Evolutionary conservation across 2,329 filamentous ascomycete species (phyloP), one percentile per base, ranked within the genome.

Genomic region (Thelonectria olida): DNA sequence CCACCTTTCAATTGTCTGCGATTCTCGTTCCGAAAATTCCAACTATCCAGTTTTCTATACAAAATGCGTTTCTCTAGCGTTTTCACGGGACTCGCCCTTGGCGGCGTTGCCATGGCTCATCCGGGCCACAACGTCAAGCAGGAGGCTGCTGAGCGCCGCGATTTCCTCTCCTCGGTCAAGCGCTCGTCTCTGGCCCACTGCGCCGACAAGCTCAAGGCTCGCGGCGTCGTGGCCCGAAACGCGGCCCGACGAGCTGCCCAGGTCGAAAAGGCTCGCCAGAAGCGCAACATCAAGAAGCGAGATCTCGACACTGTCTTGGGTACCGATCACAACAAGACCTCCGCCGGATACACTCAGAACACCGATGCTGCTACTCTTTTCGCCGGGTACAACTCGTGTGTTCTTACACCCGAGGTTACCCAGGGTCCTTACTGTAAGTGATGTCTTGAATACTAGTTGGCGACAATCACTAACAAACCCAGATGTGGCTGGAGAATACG

Each of bases 381-480:
- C 61, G 71, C 75, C 3, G 73, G 74, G 20, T 76, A 77, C 50
- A 75, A 73, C 25, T 78, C 80, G 15, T 86, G 84, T 54, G 75
- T 84, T 10, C 74, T 85, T 23, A 80, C 77, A 4, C 81, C 82
- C 0, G 83, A 85, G 65, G 80, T 81, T 10, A 85, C 81, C 3
- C 76, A 84, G 67, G 83, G 83, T 2, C 84, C 84, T 65, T 69
- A 80, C 74, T 67, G 81, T 76, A 70, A 47, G 50, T 28, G 7
- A 7, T 8, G 10, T 7, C 4, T 44, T 8, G 9, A n/a, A 5
- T 0, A 5, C 39, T 5, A 7, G 3, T 27, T 17, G 10, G 12
- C 1, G 5, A 4, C 2, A 17, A 28, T 54, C n/a, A 3, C 50
- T 44, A 31, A 61, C 15, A 15, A 13, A 7, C 50, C 27, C 20